A percentile compares a stretch with the other conserved stretches of the same genome.
Conservation (phyloP, 192 early-diverging fungal species). For the Coemansia sp. region DNA sequence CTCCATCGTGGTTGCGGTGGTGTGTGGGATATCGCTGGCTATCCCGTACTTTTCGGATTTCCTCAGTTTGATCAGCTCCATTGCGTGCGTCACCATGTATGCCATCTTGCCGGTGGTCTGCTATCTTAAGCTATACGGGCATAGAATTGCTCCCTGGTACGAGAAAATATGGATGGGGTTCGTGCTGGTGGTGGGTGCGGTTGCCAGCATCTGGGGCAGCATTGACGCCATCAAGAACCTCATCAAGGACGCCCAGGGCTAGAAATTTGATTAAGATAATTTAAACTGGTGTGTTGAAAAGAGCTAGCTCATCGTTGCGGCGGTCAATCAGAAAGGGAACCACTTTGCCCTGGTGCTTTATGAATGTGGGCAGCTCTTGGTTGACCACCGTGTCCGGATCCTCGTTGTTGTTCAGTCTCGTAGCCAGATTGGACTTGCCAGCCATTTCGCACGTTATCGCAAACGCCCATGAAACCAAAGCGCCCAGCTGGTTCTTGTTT, state of each 20-base stretch:
- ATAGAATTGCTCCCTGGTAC: constrained; percentile 38
- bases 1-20: constrained; percentile 51
- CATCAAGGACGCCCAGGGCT: constrained; percentile 43
- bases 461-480: constrained; percentile 33
- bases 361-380: constrained; percentile 35
- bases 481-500: constrained; percentile 36
- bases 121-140: constrained; percentile 67
- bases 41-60: constrained; percentile 79
- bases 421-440: constrained; percentile 15
- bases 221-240: constrained; percentile 63
- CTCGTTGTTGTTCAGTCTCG: constrained; percentile 19
- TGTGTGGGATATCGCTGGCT: constrained; percentile 60
- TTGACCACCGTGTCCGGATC: constrained; percentile 15
- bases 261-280: neutral
- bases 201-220: constrained; percentile 64
- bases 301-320: constrained; percentile 15
- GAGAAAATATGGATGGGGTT: constrained; percentile 53
- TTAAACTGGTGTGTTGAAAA: constrained; percentile 8
- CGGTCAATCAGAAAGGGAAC: constrained; percentile 11
- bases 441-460: constrained; percentile 24
- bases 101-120: constrained; percentile 74
- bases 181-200: constrained; percentile 56
- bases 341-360: constrained; percentile 16
- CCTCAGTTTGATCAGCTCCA: constrained; percentile 69
- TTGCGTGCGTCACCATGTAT: constrained; percentile 66